phyloP scores from a whole-genome alignment of 345 rosid genomes.

The Leavenworthia alabamica region DNA sequence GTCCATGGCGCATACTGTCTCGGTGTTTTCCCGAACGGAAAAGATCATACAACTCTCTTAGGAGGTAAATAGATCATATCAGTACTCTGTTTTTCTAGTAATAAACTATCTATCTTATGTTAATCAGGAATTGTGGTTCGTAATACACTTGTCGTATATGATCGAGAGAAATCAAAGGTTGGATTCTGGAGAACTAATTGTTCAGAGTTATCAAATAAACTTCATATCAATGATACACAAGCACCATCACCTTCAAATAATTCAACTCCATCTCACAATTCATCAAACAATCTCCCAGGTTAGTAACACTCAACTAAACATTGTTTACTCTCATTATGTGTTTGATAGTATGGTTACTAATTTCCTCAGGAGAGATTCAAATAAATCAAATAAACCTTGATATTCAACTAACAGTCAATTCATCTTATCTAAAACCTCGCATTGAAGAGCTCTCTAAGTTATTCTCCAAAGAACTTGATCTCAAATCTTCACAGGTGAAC shows the following conservation, averaged over 20 bases:
- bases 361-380: constrained; percentile 35
- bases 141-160: constrained; percentile 83
- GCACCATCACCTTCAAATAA: constrained; percentile 38
- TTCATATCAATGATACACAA: constrained; percentile 42
- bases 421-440: constrained; percentile 51
- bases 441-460: constrained; percentile 37
- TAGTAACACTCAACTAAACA: background rate
- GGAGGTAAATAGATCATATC: constrained; percentile 52
- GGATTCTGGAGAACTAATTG: constrained; percentile 99
- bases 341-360: background rate
- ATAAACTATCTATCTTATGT: background rate
- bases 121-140: constrained; percentile 74
- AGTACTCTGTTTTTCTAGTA: background rate
- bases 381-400: constrained; percentile 61
- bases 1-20: constrained; percentile 76
- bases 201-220: constrained; percentile 76
- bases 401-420: constrained; percentile 44
- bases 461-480: constrained; percentile 48
- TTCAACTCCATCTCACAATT: constrained; percentile 37
- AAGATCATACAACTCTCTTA: constrained; percentile 78
- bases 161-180: constrained; percentile 67
- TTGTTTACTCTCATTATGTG: background rate
- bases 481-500: constrained; percentile 61
- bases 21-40: constrained; percentile 82
- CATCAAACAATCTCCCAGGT: constrained; percentile 25